Evolutionary conservation across 257 asterid species (phyloP).

Genomic region (Scutellaria galericulata): DNA sequence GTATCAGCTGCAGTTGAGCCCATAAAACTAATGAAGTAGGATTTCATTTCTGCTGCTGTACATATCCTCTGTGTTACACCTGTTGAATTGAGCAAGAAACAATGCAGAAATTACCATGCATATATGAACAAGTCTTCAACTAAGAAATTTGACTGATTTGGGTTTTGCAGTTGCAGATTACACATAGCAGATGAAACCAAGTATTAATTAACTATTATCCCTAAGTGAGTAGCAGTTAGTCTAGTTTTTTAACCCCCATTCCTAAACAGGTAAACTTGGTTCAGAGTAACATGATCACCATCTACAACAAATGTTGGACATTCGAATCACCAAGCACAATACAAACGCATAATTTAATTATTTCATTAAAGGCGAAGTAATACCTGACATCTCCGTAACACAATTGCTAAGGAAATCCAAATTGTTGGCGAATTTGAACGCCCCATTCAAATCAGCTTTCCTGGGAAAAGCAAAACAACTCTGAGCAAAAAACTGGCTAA

Average conservation of each 20-base stretch:
- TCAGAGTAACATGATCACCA: constrained; percentile 7
- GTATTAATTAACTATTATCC: neutral
- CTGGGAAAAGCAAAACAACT: constrained; percentile 47
- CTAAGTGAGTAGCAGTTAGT: neutral
- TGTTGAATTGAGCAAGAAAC: constrained; percentile 50
- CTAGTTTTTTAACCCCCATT: neutral
- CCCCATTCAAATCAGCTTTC: constrained; percentile 77
- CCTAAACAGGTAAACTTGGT: neutral
- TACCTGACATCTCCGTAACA: constrained; percentile 72
- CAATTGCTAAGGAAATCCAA: constrained; percentile 86
- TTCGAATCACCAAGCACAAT: constrained; percentile 14
- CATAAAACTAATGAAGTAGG: constrained; percentile 80
- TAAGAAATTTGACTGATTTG: neutral
- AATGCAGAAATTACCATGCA: constrained; percentile 29
- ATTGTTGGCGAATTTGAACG: constrained; percentile 72
- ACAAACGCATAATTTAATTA: neutral
- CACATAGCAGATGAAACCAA: constrained; percentile 9
- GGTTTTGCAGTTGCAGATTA: constrained; percentile 11
- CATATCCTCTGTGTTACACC: constrained; percentile 86
- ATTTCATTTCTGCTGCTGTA: constrained; percentile 96
- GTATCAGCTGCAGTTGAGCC: constrained; percentile 59
- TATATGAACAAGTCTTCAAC: constrained; percentile 6
- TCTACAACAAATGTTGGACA: neutral
- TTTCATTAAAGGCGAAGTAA: neutral
- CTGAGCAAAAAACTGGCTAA: constrained; percentile 34